Base-by-base conservation (phyloP, 331 rosid species). In the Rhamnella rubrinervis region DNA sequence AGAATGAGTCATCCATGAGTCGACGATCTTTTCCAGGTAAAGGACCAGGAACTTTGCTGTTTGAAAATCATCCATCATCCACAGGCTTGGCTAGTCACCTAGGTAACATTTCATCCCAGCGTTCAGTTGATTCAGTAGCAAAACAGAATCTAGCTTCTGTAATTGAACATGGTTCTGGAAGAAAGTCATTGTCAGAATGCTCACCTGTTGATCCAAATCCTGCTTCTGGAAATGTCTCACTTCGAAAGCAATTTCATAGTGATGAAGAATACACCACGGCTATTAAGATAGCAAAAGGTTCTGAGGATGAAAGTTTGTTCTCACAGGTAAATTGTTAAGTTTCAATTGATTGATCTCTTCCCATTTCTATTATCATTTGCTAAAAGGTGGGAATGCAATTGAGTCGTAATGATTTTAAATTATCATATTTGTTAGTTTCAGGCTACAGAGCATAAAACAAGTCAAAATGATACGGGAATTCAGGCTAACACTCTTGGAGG, bases 121-220 rank as follows among this genome's bases (percentile, higher is more conserved):
- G 75, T 53, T 84, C 85, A 49, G 82, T 70, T 75, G 87, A 89
- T 77, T 76, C 91, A 6, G 83, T 77, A 74, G 80, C 81, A 68
- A 82, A 85, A 82, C 88, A 83, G 86, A 89, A 86, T 86, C 71
- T 86, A 74, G 92, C 90, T 61, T 86, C 97, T 52, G 89, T 82
- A 61, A 81, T 85, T 63, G 97, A 86, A 51, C 96, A 86, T 78
- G 92, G 97, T 68, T 93, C 92, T 67, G 98, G 97, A 72, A 82
- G 98, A 83, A 88, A 82, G 81, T 93, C 98, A 63, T 77, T 88
- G 66, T 93, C 98, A 5, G 97, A 85, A 52, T 78, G 91, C 75
- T 66, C 86, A 60, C 75, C 78, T 66, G 38, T 61, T 17, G 93
- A 90, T 80, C 82, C 84, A 62, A 84, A 74, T 84, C 72, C 83